Conservation (phyloP, 768 basidiomycete genomes). For the Zangia roseola region DNA sequence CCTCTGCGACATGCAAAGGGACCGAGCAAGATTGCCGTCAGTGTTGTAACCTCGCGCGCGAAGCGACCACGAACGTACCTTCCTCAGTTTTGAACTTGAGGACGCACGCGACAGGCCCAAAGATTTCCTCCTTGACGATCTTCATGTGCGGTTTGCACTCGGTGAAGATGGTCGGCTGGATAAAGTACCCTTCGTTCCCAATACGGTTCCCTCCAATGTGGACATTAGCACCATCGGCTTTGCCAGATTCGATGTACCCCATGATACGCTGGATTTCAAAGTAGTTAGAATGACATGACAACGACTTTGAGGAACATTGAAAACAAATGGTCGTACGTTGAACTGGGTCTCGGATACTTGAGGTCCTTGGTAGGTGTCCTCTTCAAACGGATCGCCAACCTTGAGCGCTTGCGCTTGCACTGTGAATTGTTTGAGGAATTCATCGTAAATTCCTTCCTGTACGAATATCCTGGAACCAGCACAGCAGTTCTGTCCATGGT, state of each 20-base stretch:
- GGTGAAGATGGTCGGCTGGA: constrained; percentile 75
- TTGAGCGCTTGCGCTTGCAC: constrained; percentile 52
- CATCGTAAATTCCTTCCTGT: constrained; percentile 75
- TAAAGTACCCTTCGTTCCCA: constrained; percentile 65
- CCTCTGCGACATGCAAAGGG: constrained; percentile 15
- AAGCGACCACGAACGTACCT: constrained; percentile 29
- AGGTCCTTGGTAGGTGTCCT: constrained; percentile 68
- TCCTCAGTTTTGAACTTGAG: constrained; percentile 72
- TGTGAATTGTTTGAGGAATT: constrained; percentile 63
- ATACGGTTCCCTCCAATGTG: constrained; percentile 59
- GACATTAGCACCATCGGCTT: constrained; percentile 65
- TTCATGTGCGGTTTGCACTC: constrained; percentile 67
- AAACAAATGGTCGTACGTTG: constrained; percentile 41
- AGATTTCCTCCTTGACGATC: constrained; percentile 75
- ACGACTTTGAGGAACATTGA: not conserved
- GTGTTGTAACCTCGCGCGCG: too few species aligned
- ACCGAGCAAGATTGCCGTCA: too few species aligned
- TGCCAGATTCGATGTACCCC: constrained; percentile 75
- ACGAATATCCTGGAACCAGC: constrained; percentile 84
- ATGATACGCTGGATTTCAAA: constrained; percentile 56
- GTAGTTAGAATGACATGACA: not conserved
- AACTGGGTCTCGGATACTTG: constrained; percentile 75
- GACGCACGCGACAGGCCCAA: constrained; percentile 76
- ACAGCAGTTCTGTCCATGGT: constrained; percentile 76
- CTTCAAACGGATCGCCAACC: constrained; percentile 69